Evolutionary conservation across 768 basidiomycete species (phyloP), one percentile per base, ranked within the genome.

Genomic region (Boletus speciosus): DNA sequence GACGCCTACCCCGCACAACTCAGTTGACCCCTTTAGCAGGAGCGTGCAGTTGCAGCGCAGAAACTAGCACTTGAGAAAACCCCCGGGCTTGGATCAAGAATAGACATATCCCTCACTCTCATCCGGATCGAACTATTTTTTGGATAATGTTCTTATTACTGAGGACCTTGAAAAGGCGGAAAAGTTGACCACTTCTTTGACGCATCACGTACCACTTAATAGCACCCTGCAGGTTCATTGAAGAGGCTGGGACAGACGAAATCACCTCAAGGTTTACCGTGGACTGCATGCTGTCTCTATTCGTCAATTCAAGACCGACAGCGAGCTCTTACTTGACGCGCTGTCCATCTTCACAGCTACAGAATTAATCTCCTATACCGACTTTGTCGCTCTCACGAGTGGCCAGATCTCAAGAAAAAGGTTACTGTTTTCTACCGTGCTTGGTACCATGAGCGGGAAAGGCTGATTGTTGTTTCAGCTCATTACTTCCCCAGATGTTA

Each of bases 241-340:
- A 98, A 62, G 82, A 93, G 69, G 96, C 73, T 99, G 96, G 96
- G 96, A 99, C 70, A 79, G 96, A 50, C 83, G 94, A 37, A 99
- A 98, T 71, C 83, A 96, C 42, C 82, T 98, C 63, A 99, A 99
- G 72, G 96, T 98, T 39, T 99, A 98, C 75, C 83, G 84, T 47
- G 95, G 88, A 45, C 75, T 97, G 0, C 89, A 96, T 65, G 76
- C 87, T 41, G 73, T 95, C 32, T 88, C 91, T 31, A 87, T 91
- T 56, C 87, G 96, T n/a, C 86, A 95, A 64, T 98, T 98, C 37
- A 86, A 90, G 65, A 82, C 81, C 19, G 93, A 84, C 5, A 85
- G 85, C n/a, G 84, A 86, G 36, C 82, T 97, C 10, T 78, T 98
- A 54, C 81, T 94, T 44, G 96, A 98, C 61, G 91, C 94, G 0